Evolutionary conservation across 257 asterid species (phyloP).

Genomic region (Solanum sitiens): DNA sequence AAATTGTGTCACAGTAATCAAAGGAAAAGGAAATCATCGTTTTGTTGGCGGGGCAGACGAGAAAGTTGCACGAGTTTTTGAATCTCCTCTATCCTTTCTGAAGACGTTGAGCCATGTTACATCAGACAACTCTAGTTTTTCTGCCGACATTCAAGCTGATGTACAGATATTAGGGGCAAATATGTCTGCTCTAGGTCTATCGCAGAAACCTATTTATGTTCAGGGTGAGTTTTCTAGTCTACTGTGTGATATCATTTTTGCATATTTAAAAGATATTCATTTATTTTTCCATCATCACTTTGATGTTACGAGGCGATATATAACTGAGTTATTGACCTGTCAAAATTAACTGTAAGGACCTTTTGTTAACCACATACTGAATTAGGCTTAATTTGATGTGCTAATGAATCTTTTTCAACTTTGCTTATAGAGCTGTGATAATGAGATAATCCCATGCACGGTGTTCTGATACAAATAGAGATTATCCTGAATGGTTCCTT

Average conservation of each 20-base stretch:
- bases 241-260: neutral
- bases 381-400: neutral
- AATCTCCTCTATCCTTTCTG: slow-evolving; percentile 83
- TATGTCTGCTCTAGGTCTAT: slow-evolving; percentile 94
- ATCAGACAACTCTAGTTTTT: slow-evolving; percentile 16
- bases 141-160: slow-evolving; percentile 49
- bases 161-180: slow-evolving; percentile 92
- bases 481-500: neutral
- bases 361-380: neutral
- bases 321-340: neutral
- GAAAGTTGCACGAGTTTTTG: slow-evolving; percentile 94
- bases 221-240: slow-evolving; percentile 42
- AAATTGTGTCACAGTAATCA: slow-evolving; percentile 63
- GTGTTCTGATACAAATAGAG: neutral
- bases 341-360: neutral
- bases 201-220: slow-evolving; percentile 90
- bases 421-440: neutral
- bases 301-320: neutral
- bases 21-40: slow-evolving; percentile 85
- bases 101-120: slow-evolving; percentile 67
- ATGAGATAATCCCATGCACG: neutral
- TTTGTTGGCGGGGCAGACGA: slow-evolving; percentile 93
- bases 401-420: neutral
- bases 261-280: neutral
- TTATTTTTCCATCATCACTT: neutral